Evolutionary conservation across 495 filamentous ascomycete species (phyloP).

Genomic region (Hypomontagnella submonticulosa): DNA sequence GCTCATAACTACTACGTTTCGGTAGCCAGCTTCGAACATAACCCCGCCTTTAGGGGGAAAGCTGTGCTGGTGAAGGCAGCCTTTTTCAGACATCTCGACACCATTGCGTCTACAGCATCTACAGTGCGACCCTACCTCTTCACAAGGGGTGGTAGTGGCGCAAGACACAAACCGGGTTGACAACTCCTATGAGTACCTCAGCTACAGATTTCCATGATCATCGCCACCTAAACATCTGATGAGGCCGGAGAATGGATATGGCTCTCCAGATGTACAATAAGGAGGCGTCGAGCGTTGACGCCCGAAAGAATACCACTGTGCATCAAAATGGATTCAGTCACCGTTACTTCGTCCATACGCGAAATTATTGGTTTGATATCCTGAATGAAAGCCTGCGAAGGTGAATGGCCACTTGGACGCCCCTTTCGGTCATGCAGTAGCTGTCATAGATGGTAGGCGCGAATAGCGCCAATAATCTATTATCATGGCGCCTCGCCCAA

Average conservation of each 20-base stretch:
- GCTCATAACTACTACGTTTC: no score
- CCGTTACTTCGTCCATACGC: background rate
- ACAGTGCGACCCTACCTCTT: conserved; percentile 19
- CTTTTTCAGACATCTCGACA: no score
- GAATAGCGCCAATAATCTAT: conserved; percentile 15
- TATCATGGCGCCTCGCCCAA: conserved; percentile 2
- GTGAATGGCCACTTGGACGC: background rate
- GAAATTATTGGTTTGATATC: background rate
- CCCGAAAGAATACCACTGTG: background rate
- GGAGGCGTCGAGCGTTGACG: conserved; percentile 6
- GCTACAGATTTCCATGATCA: conserved; percentile 5
- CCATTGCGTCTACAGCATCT: conserved; percentile 1
- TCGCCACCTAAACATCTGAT: background rate
- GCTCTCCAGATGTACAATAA: background rate
- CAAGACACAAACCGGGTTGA: conserved; percentile 17
- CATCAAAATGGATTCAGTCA: background rate
- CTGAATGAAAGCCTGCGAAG: conserved; percentile 8
- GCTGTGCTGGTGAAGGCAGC: no score
- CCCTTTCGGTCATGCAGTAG: conserved; percentile 9
- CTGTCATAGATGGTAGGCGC: background rate
- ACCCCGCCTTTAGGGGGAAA: background rate
- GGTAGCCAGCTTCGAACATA: no score
- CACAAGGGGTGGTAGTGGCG: background rate
- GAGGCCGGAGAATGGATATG: background rate
- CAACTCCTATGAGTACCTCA: conserved; percentile 4